Percentiles rank a stretch among this genome's conserved stretches.
These are phyloP conservation scores for Tremella yokohamensis DNA, from an alignment of 768 basidiomycete species.

Conservation along the genomic window DNA sequence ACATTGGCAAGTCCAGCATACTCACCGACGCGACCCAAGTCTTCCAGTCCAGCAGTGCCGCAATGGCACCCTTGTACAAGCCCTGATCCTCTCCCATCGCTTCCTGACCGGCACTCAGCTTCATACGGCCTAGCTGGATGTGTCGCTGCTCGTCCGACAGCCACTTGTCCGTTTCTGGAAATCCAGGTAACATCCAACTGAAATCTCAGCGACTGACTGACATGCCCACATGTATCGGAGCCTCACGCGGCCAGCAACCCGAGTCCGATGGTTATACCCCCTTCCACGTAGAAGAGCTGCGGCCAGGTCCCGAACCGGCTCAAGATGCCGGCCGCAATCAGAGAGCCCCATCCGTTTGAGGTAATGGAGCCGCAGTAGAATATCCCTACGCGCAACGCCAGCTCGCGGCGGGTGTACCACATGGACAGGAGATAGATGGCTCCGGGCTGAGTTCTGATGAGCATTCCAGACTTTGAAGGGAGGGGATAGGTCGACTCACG, in stretches of 20 bases:
- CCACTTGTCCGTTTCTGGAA: constrained; percentile 34
- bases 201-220: not conserved
- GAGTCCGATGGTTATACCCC: too few relatives aligned
- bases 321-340: too few relatives aligned
- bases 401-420: constrained; percentile 57
- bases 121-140: not conserved
- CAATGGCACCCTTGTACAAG: not conserved
- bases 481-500: too few relatives aligned
- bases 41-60: not conserved
- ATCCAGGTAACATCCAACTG: constrained; percentile 19
- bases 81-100: not conserved
- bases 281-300: too few relatives aligned
- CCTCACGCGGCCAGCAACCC: too few relatives aligned
- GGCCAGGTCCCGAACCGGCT: too few relatives aligned
- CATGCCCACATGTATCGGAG: not conserved
- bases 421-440: constrained; percentile 46
- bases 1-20: not conserved
- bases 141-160: constrained; percentile 29
- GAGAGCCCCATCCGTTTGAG: too few relatives aligned
- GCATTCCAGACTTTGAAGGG: too few relatives aligned
- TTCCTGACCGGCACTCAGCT: not conserved
- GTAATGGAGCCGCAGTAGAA: not conserved
- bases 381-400: constrained; percentile 59
- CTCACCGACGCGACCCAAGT: not conserved
- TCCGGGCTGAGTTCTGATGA: too few relatives aligned